These are phyloP conservation scores for Candida vaughaniae DNA, from an alignment of 805 yeast genomes.

Conservation along the genomic window DNA sequence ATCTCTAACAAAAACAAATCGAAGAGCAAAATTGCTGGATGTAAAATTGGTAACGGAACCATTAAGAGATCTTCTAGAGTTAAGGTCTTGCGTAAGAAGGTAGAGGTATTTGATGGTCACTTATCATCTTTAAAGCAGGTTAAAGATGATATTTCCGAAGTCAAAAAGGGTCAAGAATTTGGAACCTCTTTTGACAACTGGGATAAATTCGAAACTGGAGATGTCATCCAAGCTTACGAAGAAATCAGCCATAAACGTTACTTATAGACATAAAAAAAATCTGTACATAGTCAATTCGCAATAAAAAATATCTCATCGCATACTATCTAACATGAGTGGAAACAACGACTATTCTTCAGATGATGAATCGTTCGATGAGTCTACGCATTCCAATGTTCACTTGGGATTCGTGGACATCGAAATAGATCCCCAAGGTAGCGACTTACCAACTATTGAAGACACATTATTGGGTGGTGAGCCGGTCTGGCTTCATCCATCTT, in stretches of 20 bases:
- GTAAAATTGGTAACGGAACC: slow-evolving; percentile 70
- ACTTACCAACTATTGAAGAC: slow-evolving; percentile 48
- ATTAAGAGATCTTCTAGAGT: slow-evolving; percentile 59
- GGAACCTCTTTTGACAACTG: slow-evolving; percentile 74
- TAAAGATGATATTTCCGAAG: slow-evolving; percentile 75
- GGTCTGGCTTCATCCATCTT: slow-evolving; percentile 62
- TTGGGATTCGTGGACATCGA: slow-evolving; percentile 68
- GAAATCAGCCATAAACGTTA: slow-evolving; percentile 46
- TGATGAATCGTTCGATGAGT: slow-evolving; percentile 39
- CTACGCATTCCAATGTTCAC: slow-evolving; percentile 38
- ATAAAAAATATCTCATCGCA: slow-evolving; percentile 11
- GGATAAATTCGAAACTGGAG: slow-evolving; percentile 73
- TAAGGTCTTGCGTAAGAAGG: slow-evolving; percentile 53
- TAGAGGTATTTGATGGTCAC: slow-evolving; percentile 53
- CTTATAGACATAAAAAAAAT: slow-evolving; percentile 20
- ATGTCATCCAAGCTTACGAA: slow-evolving; percentile 70
- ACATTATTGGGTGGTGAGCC: slow-evolving; percentile 77
- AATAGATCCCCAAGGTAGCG: slow-evolving; percentile 10
- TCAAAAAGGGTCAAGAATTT: slow-evolving; percentile 85
- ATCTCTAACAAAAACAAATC: slow-evolving; percentile 58
- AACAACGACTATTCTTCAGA: slow-evolving; percentile 53
- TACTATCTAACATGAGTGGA: slow-evolving; percentile 34
- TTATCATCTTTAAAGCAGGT: slow-evolving; percentile 75
- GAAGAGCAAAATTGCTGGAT: slow-evolving; percentile 76
- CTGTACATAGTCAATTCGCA: slow-evolving; percentile 6